Evolutionary conservation across 2,329 filamentous ascomycete species (phyloP), one percentile per base, ranked within the genome.

Genomic region (Colletotrichum sp.): DNA sequence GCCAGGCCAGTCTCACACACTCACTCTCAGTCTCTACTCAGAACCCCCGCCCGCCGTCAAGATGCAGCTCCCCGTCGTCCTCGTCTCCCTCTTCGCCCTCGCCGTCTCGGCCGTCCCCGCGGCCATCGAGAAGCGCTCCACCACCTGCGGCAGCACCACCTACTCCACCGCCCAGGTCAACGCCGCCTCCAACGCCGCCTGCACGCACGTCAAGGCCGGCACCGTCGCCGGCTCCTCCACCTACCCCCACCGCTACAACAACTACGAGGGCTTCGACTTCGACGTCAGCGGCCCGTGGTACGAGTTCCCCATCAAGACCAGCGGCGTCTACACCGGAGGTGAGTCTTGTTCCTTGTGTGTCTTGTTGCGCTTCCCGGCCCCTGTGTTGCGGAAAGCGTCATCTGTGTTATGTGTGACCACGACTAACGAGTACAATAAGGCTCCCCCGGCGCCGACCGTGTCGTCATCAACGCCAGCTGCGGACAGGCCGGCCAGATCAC

Each of bases 381-480:
- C 21, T 24, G 16, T 62, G 59, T 30, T 32, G 26, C 18, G n/a
- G 24, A 52, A 21, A 21, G 44, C n/a, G n/a, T 21, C 57, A 36
- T n/a, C 5, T 28, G 9, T 39, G 13, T 26, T 2, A 12, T 2
- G 16, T 5, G 7, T 62, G 24, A 8, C 18, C 10, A 10, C 5
- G 28, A 5, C 59, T 15, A 9, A 34, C 44, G 15, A 32, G 34
- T 39, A 13, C 59, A 26, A 44, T 32, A 63, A 89, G 91, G 91
- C 28, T 89, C 88, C 1, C 93, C 93, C 1, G 93, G 93, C 39
- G 85, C 93, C 26, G 93, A 95, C 81, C 91, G 93, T 68, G 91
- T 94, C 71, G 82, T 94, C 15, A 92, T 95, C 85, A 93, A 91
- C 80, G 86, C 80, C 1, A 78, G 83, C n/a, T 90, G 92, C 79